Percentiles rank a stretch among this genome's conserved stretches.
Conservation (phyloP, 75 land plant genomes). For the Chamaecyparis obtusa region DNA sequence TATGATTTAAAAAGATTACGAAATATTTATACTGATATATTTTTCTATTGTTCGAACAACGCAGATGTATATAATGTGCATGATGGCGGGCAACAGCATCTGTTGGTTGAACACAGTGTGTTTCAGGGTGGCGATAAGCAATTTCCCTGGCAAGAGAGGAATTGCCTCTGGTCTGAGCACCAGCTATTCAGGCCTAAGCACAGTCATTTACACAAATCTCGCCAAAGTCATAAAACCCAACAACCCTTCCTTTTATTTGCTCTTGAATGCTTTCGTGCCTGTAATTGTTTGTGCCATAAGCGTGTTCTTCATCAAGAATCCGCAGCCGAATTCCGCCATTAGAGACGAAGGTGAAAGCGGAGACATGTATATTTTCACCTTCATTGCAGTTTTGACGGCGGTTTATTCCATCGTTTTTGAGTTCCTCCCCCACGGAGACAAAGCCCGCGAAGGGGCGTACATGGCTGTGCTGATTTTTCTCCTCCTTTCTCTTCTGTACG, state of each 20-base stretch:
- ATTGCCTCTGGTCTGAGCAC: constrained; percentile 48
- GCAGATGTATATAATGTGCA: constrained; percentile 53
- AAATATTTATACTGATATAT: not conserved
- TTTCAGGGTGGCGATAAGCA: constrained; percentile 48
- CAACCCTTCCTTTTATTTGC: constrained; percentile 28
- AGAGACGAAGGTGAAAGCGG: not conserved
- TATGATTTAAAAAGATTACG: too few relatives aligned
- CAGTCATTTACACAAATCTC: constrained; percentile 51
- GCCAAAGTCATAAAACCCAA: constrained; percentile 21
- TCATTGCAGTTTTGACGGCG: constrained; percentile 11
- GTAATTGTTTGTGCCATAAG: constrained; percentile 29
- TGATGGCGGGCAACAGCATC: constrained; percentile 62
- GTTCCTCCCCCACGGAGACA: not conserved
- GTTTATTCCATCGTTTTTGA: not conserved
- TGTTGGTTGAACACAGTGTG: constrained; percentile 76
- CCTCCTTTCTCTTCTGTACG: not conserved
- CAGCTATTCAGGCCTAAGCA: constrained; percentile 58
- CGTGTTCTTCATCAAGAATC: constrained; percentile 25
- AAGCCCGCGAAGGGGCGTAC: constrained; percentile 14
- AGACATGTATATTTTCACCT: constrained; percentile 12
- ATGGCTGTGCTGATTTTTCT: constrained; percentile 21
- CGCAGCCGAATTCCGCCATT: not conserved
- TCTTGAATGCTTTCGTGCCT: constrained; percentile 57
- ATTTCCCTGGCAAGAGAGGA: constrained; percentile 42
- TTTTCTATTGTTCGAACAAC: not conserved